phyloP scores from a whole-genome alignment of 2,329 filamentous ascomycete species.

The Penicillium sp. region DNA sequence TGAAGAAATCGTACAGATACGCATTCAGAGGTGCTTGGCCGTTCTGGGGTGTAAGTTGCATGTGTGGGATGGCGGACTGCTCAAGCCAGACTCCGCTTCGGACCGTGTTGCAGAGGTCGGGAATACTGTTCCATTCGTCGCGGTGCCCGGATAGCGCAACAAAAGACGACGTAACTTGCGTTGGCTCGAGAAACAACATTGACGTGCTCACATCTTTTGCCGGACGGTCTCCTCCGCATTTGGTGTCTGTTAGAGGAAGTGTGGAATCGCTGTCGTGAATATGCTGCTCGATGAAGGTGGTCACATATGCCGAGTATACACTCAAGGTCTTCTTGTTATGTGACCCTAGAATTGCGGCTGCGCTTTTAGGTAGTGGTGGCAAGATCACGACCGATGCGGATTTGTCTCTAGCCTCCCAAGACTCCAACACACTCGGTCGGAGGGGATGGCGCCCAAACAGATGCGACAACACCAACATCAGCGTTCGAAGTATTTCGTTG shows the following conservation, averaged over 20 bases:
- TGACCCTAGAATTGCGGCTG: conserved; percentile 15
- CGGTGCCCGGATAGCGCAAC: conserved; percentile 65
- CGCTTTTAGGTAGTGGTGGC: neutral
- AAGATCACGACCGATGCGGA: conserved; percentile 2
- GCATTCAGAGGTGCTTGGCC: conserved; percentile 39
- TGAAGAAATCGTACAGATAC: conserved; percentile 69
- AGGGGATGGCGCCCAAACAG: conserved; percentile 58
- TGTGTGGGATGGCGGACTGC: conserved; percentile 66
- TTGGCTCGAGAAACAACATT: conserved; percentile 20
- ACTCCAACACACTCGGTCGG: conserved; percentile 48
- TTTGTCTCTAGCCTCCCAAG: neutral
- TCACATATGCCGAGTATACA: conserved; percentile 66
- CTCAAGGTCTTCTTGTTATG: conserved; percentile 65
- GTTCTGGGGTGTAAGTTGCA: conserved; percentile 59
- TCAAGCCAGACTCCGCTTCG: conserved; percentile 71
- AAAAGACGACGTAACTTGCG: conserved; percentile 57
- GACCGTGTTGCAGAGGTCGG: conserved; percentile 63
- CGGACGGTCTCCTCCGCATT: neutral
- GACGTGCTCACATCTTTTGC: neutral
- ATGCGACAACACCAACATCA: conserved; percentile 68
- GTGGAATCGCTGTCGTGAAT: conserved; percentile 50
- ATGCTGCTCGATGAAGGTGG: conserved; percentile 65
- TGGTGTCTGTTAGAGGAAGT: conserved; percentile 56
- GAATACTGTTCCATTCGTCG: conserved; percentile 60
- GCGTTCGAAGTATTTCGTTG: conserved; percentile 50